Base-by-base conservation (phyloP, 192 early-diverging fungal species). In the Entomortierella chlamydospora region DNA sequence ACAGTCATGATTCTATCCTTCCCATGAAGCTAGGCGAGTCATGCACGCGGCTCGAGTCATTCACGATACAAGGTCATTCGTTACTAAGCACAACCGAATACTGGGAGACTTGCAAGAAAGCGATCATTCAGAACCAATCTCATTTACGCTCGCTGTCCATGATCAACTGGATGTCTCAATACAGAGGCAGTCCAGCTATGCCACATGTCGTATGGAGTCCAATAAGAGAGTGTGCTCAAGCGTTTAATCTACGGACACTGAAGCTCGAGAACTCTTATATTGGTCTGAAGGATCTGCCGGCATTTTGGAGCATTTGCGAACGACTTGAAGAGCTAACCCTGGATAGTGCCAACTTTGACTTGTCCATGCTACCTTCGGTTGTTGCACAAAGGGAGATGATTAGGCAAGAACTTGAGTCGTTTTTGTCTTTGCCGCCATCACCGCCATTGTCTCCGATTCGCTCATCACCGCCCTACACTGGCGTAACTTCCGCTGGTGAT, bases 251-350 rank as follows among this genome's bases (percentile, higher is more conserved):
- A 30, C 42, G 43, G 31, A 42, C 55, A 26, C 33, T 68, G 43
- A 50, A n/a, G 29, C 41, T 68, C 17, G 29, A 49, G 18, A n/a
- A 45, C n/a, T 68, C 52, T 30, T 43, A 29, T 7, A 57, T 68
- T 43, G 28, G 29, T 2, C 52, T 34, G 7, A 20, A 33, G 33
- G 34, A 68, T 26, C 25, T 49, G 23, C 41, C 54, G 22, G 56
- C 66, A 4, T 57, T 68, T 43, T 68, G 66, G 66, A 33, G 34
- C 4, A 49, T 68, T 18, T 43, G 66, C 29, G 31, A 41, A 0
- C 15, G 26, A 18, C 45, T 68, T 11, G 66, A 68, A 56, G 29
- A 28, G 6, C 23, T 68, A 30, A 47, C 26, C 1, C 7, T 68
- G 47, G 56, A 57, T 29, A 37, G 37, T 15, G 57, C 55, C 29